phyloP scores from a whole-genome alignment of 495 filamentous ascomycete species.

The Penicillium bialowiezense region DNA sequence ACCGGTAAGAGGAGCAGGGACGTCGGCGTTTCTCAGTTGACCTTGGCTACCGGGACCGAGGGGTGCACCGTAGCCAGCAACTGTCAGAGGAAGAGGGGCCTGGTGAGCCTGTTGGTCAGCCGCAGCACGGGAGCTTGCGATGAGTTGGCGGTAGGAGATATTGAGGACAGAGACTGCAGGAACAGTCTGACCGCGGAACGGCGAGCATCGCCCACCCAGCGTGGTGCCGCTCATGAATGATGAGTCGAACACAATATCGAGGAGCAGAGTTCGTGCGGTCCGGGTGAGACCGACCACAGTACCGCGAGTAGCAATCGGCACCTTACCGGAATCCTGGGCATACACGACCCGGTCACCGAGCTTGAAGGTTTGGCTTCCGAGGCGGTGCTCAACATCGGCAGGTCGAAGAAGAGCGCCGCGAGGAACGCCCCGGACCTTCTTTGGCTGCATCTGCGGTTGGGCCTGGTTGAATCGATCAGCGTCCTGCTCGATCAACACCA shows the following conservation, averaged over 20 bases:
- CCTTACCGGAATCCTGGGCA: slow-evolving; percentile 87
- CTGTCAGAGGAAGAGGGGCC: slow-evolving; percentile 52
- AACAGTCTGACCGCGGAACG: slow-evolving; percentile 94
- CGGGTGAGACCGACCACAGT: slow-evolving; percentile 91
- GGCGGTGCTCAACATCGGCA: slow-evolving; percentile 83
- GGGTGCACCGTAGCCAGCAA: slow-evolving; percentile 59
- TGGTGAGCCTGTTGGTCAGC: slow-evolving; percentile 55
- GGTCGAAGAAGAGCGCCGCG: slow-evolving; percentile 86
- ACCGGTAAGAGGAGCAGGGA: slow-evolving; percentile 66
- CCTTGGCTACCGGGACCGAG: slow-evolving; percentile 56
- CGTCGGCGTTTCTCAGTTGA: slow-evolving; percentile 64
- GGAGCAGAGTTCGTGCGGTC: slow-evolving; percentile 71
- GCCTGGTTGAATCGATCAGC: slow-evolving; percentile 56
- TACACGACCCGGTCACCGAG: slow-evolving; percentile 93
- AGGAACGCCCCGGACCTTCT: slow-evolving; percentile 72
- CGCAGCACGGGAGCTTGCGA: slow-evolving; percentile 69
- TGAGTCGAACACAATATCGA: slow-evolving; percentile 91
- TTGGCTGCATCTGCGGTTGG: slow-evolving; percentile 50
- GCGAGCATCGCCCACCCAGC: slow-evolving; percentile 84
- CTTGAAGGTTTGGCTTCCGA: slow-evolving; percentile 78
- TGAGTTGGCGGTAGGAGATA: slow-evolving; percentile 73
- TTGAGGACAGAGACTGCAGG: slow-evolving; percentile 81
- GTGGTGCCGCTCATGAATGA: slow-evolving; percentile 96
- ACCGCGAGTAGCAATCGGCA: slow-evolving; percentile 87
- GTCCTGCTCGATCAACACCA: slow-evolving; percentile 74